A percentile compares a stretch with the other conserved stretches of the same genome.
phyloP scores from a whole-genome alignment of 202 grass and related monocot genomes.

The Sporobolus alterniflorus region DNA sequence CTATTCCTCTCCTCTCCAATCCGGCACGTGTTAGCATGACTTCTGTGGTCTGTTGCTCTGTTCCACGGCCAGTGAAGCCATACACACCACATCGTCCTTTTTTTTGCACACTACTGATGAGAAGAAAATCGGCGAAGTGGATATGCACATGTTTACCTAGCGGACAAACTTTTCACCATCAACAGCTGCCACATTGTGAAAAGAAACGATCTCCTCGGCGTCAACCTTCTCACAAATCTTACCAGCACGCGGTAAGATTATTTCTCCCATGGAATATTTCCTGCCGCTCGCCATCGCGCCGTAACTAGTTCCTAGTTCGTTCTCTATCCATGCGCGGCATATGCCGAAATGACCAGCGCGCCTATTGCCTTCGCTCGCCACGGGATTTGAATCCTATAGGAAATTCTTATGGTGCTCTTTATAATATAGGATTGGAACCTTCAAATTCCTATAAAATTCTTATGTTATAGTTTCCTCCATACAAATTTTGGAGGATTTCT shows the following conservation, averaged over 20 bases:
- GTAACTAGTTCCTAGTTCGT: neutral
- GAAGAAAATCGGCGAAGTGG: neutral
- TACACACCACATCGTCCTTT: too few relatives aligned
- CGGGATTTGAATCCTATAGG: too few relatives aligned
- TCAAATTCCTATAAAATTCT: too few relatives aligned
- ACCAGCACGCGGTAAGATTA: neutral
- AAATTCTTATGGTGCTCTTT: too few relatives aligned
- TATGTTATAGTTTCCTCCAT: too few relatives aligned
- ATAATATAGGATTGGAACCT: too few relatives aligned
- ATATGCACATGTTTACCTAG: neutral
- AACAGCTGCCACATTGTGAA: conserved; percentile 7
- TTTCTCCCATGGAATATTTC: neutral
- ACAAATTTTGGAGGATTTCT: too few relatives aligned
- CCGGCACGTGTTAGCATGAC: too few relatives aligned
- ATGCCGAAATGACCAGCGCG: neutral
- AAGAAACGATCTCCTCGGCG: conserved; percentile 20
- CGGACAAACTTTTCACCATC: conserved; percentile 27
- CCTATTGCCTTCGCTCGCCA: neutral
- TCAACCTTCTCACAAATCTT: neutral
- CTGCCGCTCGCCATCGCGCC: neutral
- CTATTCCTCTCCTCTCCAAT: too few relatives aligned
- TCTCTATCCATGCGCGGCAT: too few relatives aligned
- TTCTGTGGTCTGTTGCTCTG: too few relatives aligned
- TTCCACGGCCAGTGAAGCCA: too few relatives aligned
- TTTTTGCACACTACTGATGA: neutral